Evolutionary conservation across 164 flowering plant species (phyloP), one percentile per base, ranked within the genome.

Genomic region (Piper longum): DNA sequence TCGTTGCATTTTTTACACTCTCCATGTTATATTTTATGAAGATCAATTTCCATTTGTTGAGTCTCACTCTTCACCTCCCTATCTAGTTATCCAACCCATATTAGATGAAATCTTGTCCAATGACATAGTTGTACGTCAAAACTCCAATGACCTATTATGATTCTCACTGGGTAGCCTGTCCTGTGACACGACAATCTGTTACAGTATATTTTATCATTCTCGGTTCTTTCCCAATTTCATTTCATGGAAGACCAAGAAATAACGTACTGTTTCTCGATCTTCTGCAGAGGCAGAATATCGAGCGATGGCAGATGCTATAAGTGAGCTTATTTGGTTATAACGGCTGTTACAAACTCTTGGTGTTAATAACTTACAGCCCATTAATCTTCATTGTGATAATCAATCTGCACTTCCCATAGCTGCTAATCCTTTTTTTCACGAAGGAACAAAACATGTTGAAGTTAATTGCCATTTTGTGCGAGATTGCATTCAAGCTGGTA

Each of bases 281-380:
- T 19, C 43, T 62, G 56, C 39, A 0, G 64, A 62, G 16, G 56
- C 56, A 16, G 64, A 62, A 19, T 62, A 62, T 52, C 12, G 55
- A 4, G 19, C 39, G 7, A 51, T 62, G 64, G 57, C 56, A 17
- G 11, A 5, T n/a, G 16, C 55, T 7, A 45, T 12, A 14, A 44
- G 56, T 62, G 64, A 62, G 42, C 4, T 62, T 17, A 36, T 48
- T 6, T 62, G 64, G 56, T 5, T 45, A 12, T 0, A 9, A 8
- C 4, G 12, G 12, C 14, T 45, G 12, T 19, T 45, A 16, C 12
- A 14, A 13, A 14, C 17, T 19, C 16, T 62, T 14, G 17, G n/a
- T 16, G n/a, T 60, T 60, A 4, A 14, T 4, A 5, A 41, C 62
- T 4, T 48, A 7, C 4, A 41, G 13, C 64, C 36, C 7, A 17